phyloP scores from a whole-genome alignment of 257 asterid species.

The Orobanche coerulescens region DNA sequence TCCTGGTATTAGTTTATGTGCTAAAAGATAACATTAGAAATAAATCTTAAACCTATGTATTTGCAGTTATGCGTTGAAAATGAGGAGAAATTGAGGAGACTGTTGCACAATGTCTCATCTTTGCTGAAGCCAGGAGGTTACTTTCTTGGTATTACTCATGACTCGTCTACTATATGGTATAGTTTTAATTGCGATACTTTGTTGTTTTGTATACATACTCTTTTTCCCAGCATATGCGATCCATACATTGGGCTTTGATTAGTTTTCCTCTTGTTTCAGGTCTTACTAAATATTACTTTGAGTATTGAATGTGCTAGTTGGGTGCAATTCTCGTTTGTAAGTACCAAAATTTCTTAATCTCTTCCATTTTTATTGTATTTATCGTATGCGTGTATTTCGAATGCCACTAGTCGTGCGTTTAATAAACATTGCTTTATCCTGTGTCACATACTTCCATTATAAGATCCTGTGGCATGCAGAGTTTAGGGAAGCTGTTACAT shows the following conservation, averaged over 20 bases:
- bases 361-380: not conserved
- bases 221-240: not conserved
- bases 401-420: not conserved
- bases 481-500: not conserved
- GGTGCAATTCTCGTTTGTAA: not conserved
- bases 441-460: slow-evolving; percentile 2
- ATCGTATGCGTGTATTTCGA: not conserved
- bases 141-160: slow-evolving; percentile 90
- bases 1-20: slow-evolving; percentile 6
- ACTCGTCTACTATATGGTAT: slow-evolving; percentile 96
- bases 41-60: slow-evolving; percentile 1
- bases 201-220: not conserved
- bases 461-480: slow-evolving; percentile 7
- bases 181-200: slow-evolving; percentile 18
- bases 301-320: too few species aligned
- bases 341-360: not conserved
- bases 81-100: too few species aligned
- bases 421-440: slow-evolving; percentile 4
- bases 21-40: slow-evolving; percentile 11
- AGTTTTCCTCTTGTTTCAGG: not conserved
- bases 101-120: too few species aligned
- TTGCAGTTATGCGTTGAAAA: slow-evolving; percentile 74
- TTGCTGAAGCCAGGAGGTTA: too few species aligned
- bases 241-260: slow-evolving; percentile 8
- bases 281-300: too few species aligned